Evolutionary conservation across 441 rosid genomes (phyloP).

Genomic region (Corymbia citriodora): DNA sequence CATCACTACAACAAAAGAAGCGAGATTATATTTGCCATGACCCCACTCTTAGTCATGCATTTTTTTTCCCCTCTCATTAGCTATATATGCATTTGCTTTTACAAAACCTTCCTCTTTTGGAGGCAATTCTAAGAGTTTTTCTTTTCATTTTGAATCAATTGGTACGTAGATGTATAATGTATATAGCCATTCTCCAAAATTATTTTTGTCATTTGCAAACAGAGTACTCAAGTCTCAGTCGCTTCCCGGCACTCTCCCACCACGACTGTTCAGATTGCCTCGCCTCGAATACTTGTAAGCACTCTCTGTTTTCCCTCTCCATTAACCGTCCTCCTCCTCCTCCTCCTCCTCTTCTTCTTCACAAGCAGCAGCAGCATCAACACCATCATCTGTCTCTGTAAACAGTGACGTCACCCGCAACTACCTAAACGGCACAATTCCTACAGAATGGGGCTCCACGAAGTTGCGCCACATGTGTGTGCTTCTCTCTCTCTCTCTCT

Average conservation of each 20-base stretch:
- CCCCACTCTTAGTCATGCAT: no score
- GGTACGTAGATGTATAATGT: neutral
- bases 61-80: no score
- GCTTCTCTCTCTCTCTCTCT: neutral
- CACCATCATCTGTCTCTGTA: neutral
- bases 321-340: neutral
- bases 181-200: neutral
- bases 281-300: neutral
- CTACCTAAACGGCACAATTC: neutral
- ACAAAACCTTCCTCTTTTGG: no score
- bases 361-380: neutral
- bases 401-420: constrained; percentile 1
- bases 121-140: no score
- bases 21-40: neutral
- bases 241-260: constrained; percentile 2
- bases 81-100: no score
- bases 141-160: neutral
- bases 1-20: neutral
- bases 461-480: neutral
- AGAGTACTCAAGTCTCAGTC: neutral
- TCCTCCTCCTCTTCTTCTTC: no score
- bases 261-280: neutral
- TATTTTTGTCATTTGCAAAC: neutral
- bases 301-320: no score
- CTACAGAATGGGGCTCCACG: neutral